Base-by-base conservation (phyloP, 179 eudicot genomes). In the Nepenthes alata region DNA sequence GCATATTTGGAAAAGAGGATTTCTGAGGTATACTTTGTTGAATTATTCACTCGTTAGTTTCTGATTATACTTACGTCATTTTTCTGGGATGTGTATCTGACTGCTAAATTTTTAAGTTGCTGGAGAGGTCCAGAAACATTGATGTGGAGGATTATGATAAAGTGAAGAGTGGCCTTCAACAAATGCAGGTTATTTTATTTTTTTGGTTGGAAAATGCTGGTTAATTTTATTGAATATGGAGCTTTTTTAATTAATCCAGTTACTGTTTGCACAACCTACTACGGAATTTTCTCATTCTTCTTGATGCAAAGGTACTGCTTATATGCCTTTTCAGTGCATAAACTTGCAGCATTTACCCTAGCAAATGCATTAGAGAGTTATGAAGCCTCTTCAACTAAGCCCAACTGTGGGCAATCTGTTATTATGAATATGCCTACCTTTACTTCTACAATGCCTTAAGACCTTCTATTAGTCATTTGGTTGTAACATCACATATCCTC, bases 81-180 rank as follows among this genome's bases (percentile, higher is more conserved):
- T 57, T 59, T 51, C 12, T 56, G 53, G 35, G 37, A 14, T 15
- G 37, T 3, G 12, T 38, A 11, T 37, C 35, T 56, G 6, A 49
- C 59, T 10, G n/a, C 25, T 38, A 4, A 37, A 4, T 25, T 57
- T 37, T 69, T 53, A 57, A 80, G 85, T 58, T 84, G 64, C 75
- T 80, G 36, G 91, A 82, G 72, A 82, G 70, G 75, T 75, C 70
- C 71, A 85, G 78, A 69, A 71, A 74, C 70, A 49, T 89, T 67
- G 83, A 83, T 73, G 63, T 83, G 25, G 89, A 87, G 69, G 95
- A 93, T 11, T 85, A 85, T 74, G 70, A 60, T 74, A 85, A 81
- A 60, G 60, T 84, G 80, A 79, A 62, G 74, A 82, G 63, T 36
- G 86, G 80, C 66, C 65, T 69, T 65, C 75, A 82, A 72, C 86